These are phyloP conservation scores for Aspergillus pseudotamarii DNA, from an alignment of 2,329 filamentous ascomycete species.

Conservation along the genomic window DNA sequence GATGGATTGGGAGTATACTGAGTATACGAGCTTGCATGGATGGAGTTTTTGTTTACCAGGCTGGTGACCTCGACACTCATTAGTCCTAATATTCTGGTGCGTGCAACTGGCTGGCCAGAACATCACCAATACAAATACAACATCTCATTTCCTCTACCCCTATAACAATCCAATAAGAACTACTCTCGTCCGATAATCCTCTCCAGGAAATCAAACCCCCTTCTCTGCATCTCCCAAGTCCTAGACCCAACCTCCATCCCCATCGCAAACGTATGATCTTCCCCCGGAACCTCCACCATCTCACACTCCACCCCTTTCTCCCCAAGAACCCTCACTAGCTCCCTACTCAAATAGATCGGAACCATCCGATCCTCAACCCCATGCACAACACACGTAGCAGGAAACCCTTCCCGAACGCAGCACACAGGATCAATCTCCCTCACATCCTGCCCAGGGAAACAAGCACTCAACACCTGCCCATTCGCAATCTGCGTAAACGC, in stretches of 20 bases:
- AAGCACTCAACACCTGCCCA: slow-evolving; percentile 40
- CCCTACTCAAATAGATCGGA: slow-evolving; percentile 38
- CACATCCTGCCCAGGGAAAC: slow-evolving; percentile 33
- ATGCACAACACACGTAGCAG: slow-evolving; percentile 49
- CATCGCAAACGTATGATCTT: slow-evolving; percentile 49
- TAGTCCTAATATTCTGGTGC: slow-evolving; percentile 2
- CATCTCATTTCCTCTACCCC: not conserved
- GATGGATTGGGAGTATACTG: slow-evolving; percentile 1
- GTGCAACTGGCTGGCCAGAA: not conserved
- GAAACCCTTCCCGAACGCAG: slow-evolving; percentile 35
- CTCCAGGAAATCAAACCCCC: slow-evolving; percentile 49
- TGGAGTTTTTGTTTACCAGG: slow-evolving; percentile 1
- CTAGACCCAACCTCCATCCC: slow-evolving; percentile 45
- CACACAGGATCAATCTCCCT: slow-evolving; percentile 35
- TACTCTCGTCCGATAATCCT: slow-evolving; percentile 16
- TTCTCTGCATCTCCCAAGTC: slow-evolving; percentile 38
- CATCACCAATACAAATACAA: not conserved
- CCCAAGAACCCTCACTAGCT: slow-evolving; percentile 29
- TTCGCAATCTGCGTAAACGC: slow-evolving; percentile 47
- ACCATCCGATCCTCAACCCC: slow-evolving; percentile 46
- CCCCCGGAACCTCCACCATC: slow-evolving; percentile 42
- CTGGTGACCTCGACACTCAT: not conserved
- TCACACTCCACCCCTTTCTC: slow-evolving; percentile 37
- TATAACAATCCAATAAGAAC: not conserved
- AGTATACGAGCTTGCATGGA: slow-evolving; percentile 2